Base-by-base conservation (phyloP, 2,329 filamentous ascomycete species). In the Teratosphaeria pseudoeucalypti region DNA sequence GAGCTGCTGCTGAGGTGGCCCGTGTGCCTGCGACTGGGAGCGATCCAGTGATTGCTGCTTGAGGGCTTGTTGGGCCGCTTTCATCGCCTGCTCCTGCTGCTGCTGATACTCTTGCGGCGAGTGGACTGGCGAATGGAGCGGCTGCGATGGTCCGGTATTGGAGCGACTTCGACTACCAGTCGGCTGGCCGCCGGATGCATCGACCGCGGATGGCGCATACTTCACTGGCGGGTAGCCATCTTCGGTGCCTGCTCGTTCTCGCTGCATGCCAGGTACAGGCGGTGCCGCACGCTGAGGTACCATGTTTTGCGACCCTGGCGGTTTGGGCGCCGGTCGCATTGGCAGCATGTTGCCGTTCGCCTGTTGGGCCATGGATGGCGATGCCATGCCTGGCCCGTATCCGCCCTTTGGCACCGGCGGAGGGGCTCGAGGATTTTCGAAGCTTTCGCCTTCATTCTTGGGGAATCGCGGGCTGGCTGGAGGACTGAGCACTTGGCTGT, bases 351-450 rank as follows among this genome's bases (percentile, higher is more conserved):
- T 75, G 57, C 82, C 67, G 72, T 76, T 73, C 61, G 71, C 59
- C 61, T 74, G 72, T 58, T 74, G 72, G 57, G 71, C 74, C 61
- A 68, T 71, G n/a, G 43, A 23, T 47, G 74, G 76, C 60, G 72
- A 76, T 60, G 74, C 76, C 60, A 80, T 76, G 56, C 78, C 79
- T 53, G 68, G 62, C 47, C 68, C 69, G 57, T 66, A 66, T 55
- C 78, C 79, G 39, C 70, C 73, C 37, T 82, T 72, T 60, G 92
- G 92, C 62, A 96, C 89, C 11, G 92, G 94, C 64, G 94, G 94
- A 47, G 94, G 89, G 19, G 92, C 89, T 70, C 94, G 85, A 55
- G 94, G 94, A 71, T 99, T 97, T 77, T 97, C 94, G 75, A 97
- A 99, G 78, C 90, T 97, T 72, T 90, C 89, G 81, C 91, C 87